phyloP scores from a whole-genome alignment of 257 asterid genomes.

The Oldenlandia corymbosa region DNA sequence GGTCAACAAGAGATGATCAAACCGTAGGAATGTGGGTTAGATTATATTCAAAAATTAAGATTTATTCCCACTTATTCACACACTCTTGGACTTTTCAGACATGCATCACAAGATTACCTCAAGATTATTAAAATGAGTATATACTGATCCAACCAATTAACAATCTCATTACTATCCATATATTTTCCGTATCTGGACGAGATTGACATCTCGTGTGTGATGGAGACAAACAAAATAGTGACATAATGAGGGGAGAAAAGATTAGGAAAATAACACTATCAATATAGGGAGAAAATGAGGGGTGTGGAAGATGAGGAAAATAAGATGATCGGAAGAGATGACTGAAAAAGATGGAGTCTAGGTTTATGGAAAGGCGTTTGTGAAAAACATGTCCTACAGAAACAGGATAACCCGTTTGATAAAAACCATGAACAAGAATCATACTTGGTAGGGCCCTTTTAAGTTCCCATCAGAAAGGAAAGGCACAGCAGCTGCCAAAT shows the following conservation, averaged over 20 bases:
- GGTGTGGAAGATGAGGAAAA: no score
- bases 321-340: neutral
- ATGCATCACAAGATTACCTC: neutral
- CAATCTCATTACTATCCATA: no score
- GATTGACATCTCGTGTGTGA: neutral
- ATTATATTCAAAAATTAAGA: neutral
- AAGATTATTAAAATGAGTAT: neutral
- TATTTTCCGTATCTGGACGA: neutral
- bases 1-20: neutral
- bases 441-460: constrained; percentile 8
- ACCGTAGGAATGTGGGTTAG: neutral
- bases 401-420: constrained; percentile 7
- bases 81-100: neutral
- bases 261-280: no score
- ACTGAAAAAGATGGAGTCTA: no score
- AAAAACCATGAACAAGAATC: no score
- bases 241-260: no score
- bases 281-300: no score
- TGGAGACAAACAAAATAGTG: no score
- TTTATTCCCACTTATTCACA: neutral
- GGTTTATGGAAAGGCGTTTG: neutral
- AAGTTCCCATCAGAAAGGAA: constrained; percentile 5
- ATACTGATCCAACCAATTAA: neutral
- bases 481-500: neutral
- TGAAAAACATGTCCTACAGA: neutral